Evolutionary conservation across 495 filamentous ascomycete species (phyloP).

Genomic region (Podospora conica): DNA sequence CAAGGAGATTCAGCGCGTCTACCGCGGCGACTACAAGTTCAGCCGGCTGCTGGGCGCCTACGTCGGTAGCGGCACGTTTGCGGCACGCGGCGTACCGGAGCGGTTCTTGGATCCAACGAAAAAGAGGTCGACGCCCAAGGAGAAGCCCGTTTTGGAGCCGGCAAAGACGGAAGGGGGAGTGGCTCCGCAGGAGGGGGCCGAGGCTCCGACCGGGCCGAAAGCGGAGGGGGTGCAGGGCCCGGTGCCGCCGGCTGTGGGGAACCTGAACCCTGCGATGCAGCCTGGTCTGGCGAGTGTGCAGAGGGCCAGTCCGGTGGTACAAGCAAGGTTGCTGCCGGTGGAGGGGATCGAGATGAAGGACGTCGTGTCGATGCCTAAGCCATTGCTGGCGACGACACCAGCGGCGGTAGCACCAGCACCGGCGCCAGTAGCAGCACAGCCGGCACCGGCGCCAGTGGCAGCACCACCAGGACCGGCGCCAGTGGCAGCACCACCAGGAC

Average conservation of each 20-base stretch:
- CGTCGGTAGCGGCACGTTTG: slow-evolving; percentile 54
- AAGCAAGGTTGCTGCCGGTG: slow-evolving; percentile 5
- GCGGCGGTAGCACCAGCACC: slow-evolving; percentile 12
- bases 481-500: too few relatives aligned
- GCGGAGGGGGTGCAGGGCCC: neutral
- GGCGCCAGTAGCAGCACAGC: too few relatives aligned
- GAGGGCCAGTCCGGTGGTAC: neutral
- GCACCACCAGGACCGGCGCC: neutral
- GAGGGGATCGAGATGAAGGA: neutral
- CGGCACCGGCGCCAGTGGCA: neutral
- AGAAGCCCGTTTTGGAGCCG: neutral
- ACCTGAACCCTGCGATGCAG: neutral
- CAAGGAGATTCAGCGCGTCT: slow-evolving; percentile 61
- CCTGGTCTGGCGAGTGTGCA: neutral
- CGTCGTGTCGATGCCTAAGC: neutral
- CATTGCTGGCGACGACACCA: slow-evolving; percentile 29
- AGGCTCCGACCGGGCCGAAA: neutral
- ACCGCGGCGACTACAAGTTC: slow-evolving; percentile 63
- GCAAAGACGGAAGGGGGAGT: neutral
- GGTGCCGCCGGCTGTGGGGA: neutral
- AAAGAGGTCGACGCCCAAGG: slow-evolving; percentile 19
- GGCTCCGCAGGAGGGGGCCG: neutral
- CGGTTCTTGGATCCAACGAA: slow-evolving; percentile 52
- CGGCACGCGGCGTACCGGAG: slow-evolving; percentile 62
- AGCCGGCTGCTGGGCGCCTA: slow-evolving; percentile 71